A percentile compares a stretch with the other conserved stretches of the same genome.
phyloP scores from a whole-genome alignment of 2,329 filamentous ascomycete genomes.

The Microascus cirrosus region DNA sequence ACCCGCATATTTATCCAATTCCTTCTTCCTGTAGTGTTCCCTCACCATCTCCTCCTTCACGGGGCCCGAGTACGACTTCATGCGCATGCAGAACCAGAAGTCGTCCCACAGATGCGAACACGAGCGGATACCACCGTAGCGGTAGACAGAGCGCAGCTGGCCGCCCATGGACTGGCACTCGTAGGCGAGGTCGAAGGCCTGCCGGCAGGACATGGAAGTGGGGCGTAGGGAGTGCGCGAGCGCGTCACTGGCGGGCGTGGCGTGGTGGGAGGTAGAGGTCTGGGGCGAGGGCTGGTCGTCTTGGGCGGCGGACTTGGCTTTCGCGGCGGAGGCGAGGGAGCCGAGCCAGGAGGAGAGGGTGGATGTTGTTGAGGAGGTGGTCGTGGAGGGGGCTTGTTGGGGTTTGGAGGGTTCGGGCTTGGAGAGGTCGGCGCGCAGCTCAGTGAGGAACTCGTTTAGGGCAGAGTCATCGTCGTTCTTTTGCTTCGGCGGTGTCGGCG shows the following conservation, averaged over 20 bases:
- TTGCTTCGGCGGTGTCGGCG: conserved; percentile 2
- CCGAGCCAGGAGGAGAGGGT: conserved; percentile 20
- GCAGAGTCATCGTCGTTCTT: conserved; percentile 19
- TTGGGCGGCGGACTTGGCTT: conserved; percentile 7
- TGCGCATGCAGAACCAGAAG: conserved; percentile 97
- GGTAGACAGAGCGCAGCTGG: conserved; percentile 86
- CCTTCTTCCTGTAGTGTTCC: conserved; percentile 57
- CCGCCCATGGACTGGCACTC: conserved; percentile 87
- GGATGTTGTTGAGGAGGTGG: conserved; percentile 20
- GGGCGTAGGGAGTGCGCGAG: conserved; percentile 64
- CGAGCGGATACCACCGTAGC: conserved; percentile 63
- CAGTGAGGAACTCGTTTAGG: conserved; percentile 38
- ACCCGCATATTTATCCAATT: conserved; percentile 53
- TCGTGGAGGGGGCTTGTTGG: conserved; percentile 7
- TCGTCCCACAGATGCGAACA: conserved; percentile 85
- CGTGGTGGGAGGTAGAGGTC: conserved; percentile 6
- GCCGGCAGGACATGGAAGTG: conserved; percentile 75
- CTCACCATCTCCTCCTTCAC: conserved; percentile 51
- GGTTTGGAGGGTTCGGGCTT: conserved; percentile 10
- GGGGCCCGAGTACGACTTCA: conserved; percentile 48
- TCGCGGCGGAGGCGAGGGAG: conserved; percentile 10
- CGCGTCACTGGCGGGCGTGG: conserved; percentile 22
- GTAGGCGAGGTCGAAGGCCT: conserved; percentile 86
- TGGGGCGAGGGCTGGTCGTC: conserved; percentile 8
- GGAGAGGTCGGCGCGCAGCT: conserved; percentile 13